phyloP scores from a whole-genome alignment of 1,284 basidiomycete genomes.

The Coniferiporia sulphurascens region DNA sequence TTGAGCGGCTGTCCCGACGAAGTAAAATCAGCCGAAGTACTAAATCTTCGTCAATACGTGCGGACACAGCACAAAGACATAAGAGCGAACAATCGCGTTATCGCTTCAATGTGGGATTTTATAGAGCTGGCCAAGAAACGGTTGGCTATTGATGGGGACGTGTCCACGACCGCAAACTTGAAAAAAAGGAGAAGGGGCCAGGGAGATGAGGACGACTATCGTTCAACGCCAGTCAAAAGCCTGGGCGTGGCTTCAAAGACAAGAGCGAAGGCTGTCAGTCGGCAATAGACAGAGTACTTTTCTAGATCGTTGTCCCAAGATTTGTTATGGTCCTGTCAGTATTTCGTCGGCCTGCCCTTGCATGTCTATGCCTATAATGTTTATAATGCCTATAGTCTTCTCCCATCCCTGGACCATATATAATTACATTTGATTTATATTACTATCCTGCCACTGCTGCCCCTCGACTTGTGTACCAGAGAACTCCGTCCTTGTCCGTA shows the following conservation, averaged over 20 bases:
- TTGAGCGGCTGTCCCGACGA: slow-evolving; percentile 36
- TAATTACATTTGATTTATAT: not conserved
- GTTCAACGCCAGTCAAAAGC: slow-evolving; percentile 36
- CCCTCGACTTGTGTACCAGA: slow-evolving; percentile 64
- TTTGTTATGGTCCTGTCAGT: not conserved
- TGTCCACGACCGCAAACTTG: not conserved
- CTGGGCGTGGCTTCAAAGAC: slow-evolving; percentile 33
- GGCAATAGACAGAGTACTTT: not conserved
- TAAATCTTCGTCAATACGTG: slow-evolving; percentile 47
- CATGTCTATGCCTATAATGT: too few species aligned
- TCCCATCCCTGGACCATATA: too few species aligned
- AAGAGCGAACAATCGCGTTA: slow-evolving; percentile 50
- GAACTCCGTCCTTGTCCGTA: slow-evolving; percentile 57
- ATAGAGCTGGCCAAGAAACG: slow-evolving; percentile 28
- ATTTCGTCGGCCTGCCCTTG: too few species aligned
- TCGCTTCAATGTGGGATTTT: slow-evolving; percentile 51
- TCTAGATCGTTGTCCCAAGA: too few species aligned
- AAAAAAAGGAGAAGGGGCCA: slow-evolving; percentile 31
- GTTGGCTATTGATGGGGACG: not conserved
- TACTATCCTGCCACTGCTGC: slow-evolving; percentile 8
- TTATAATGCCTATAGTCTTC: too few species aligned
- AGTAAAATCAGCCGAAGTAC: slow-evolving; percentile 47
- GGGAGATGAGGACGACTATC: slow-evolving; percentile 39
- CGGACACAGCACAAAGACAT: slow-evolving; percentile 53
- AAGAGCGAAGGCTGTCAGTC: slow-evolving; percentile 30